These are phyloP conservation scores for Monosporascus sp. DNA, from an alignment of 2,329 filamentous ascomycete species.

Conservation along the genomic window DNA sequence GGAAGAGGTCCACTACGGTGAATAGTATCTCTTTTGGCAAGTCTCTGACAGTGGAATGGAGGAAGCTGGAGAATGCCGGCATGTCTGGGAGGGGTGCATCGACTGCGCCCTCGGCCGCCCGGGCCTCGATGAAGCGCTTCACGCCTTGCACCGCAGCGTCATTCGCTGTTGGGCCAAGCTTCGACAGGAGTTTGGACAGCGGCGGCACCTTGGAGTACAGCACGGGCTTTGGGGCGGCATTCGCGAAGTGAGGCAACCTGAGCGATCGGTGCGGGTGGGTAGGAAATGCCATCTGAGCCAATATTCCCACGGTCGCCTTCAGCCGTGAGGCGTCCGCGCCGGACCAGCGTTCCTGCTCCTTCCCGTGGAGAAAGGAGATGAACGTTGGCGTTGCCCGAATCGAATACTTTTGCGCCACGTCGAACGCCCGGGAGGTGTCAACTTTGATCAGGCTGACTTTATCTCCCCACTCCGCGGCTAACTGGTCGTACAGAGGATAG, in stretches of 20 bases:
- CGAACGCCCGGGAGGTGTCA: slow-evolving; percentile 64
- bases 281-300: slow-evolving; percentile 71
- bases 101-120: slow-evolving; percentile 51
- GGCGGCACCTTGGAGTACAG: slow-evolving; percentile 76
- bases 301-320: slow-evolving; percentile 64
- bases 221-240: slow-evolving; percentile 59
- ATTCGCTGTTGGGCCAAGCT: slow-evolving; percentile 60
- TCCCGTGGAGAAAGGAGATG: slow-evolving; percentile 72
- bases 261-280: slow-evolving; percentile 71
- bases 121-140: slow-evolving; percentile 64
- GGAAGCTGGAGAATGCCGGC: slow-evolving; percentile 54
- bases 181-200: slow-evolving; percentile 72
- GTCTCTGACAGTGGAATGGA: slow-evolving; percentile 49
- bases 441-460: slow-evolving; percentile 75
- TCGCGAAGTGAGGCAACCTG: slow-evolving; percentile 64
- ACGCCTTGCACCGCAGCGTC: slow-evolving; percentile 58
- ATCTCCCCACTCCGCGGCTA: slow-evolving; percentile 66
- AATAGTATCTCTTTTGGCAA: slow-evolving; percentile 67
- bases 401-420: slow-evolving; percentile 59
- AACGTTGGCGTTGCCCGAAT: slow-evolving; percentile 83
- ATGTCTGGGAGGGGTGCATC: slow-evolving; percentile 70
- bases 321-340: slow-evolving; percentile 68
- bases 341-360: slow-evolving; percentile 73
- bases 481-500: slow-evolving; percentile 75
- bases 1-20: slow-evolving; percentile 77